Base-by-base conservation (phyloP, 257 asterid species). In the Forsythia suspensa region DNA sequence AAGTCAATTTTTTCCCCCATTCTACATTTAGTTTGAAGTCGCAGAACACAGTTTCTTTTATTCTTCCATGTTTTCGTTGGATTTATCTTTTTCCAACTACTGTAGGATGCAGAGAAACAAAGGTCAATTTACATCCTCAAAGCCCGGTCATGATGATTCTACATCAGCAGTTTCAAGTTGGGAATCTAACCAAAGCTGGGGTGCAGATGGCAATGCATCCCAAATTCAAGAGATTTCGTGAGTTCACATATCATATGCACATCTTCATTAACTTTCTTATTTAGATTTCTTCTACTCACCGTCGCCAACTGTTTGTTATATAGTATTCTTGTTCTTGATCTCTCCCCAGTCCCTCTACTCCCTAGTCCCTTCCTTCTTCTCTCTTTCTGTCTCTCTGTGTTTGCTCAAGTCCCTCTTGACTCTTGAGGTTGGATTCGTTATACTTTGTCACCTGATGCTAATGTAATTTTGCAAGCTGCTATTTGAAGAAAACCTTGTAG, bases 81-180 rank as follows among this genome's bases (percentile, higher is more conserved):
- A 24, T 7, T 79, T 70, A 21, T 46, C 42, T 39, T n/a, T 79
- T 48, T 77, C 65, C 65, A 75, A 20, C 69, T 67, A 72, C 37
- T 79, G 20, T 70, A 92, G 97, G 85, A 91, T 91, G 96, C 96
- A 92, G 79, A 83, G 97, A 42, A 88, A 90, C 69, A 92, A 89
- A 88, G 97, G 97, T 34, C 96, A 92, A 48, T 91, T 89, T 82
- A 87, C 92, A 75, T 91, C 96, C 77, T 88, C 92, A 48, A 91
- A 91, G 82, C 82, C 87, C 37, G 73, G 65, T 75, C 80, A 84
- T 15, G 97, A 91, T 81, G 97, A 91, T 76, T 78, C 90, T 77
- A 86, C 88, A 63, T 89, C 91, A 77, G 90, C 91, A 42, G 88
- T 80, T 79, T 83, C 92, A 11, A 90, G 89, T 82, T 90, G 97